Conservation (phyloP, 768 basidiomycete species). For the Xerocomus brunneocitrinus region DNA sequence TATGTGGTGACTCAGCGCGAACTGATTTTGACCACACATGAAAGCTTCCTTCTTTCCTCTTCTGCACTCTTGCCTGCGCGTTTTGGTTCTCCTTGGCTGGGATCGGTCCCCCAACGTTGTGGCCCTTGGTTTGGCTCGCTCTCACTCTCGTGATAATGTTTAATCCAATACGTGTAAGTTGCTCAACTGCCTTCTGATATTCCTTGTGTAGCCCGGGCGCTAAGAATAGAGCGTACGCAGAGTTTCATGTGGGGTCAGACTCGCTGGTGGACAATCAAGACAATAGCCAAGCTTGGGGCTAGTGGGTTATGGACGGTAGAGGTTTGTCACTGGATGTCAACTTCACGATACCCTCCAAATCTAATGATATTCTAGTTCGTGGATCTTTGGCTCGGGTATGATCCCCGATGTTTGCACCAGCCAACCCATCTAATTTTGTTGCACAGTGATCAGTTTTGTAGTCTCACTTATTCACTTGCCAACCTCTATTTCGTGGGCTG, state of each 20-base stretch:
- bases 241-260: conserved; percentile 35
- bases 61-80: conserved; percentile 67
- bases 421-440: conserved; percentile 5
- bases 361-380: conserved; percentile 48
- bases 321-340: conserved; percentile 35
- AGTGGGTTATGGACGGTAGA: conserved; percentile 74
- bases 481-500: conserved; percentile 75
- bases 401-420: neutral
- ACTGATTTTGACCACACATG: neutral
- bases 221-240: conserved; percentile 37
- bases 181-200: neutral
- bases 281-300: conserved; percentile 54
- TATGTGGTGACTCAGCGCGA: conserved; percentile 4
- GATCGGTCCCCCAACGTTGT: conserved; percentile 67
- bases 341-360: neutral
- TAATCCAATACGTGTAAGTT: conserved; percentile 67
- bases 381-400: conserved; percentile 88
- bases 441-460: conserved; percentile 75
- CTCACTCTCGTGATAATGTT: conserved; percentile 56
- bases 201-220: neutral
- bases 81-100: conserved; percentile 81
- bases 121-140: conserved; percentile 80
- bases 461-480: conserved; percentile 68
- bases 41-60: conserved; percentile 78
- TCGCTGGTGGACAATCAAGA: conserved; percentile 78